Conservation (phyloP, 1,139 yeast genomes). For the Tardiomyces blankii region DNA sequence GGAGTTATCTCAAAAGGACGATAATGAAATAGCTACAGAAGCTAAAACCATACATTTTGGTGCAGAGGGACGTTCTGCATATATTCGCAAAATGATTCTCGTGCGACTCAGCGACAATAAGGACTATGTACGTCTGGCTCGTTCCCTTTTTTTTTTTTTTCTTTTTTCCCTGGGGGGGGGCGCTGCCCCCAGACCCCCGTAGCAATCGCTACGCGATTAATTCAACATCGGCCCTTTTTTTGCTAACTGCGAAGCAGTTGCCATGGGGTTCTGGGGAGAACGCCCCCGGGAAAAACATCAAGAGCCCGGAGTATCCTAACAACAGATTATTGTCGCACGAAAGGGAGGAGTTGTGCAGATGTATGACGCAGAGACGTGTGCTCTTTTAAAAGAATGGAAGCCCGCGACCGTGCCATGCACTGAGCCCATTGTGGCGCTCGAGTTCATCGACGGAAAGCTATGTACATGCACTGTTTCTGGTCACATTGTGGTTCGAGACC, state of each 20-base stretch:
- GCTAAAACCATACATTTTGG: conserved; percentile 10
- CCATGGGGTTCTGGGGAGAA: too few relatives aligned
- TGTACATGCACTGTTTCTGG: conserved; percentile 39
- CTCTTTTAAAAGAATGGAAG: conserved; percentile 27
- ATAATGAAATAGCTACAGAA: background rate
- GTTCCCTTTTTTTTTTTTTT: too few relatives aligned
- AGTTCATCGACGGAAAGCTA: conserved; percentile 24
- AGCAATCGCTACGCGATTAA: too few relatives aligned
- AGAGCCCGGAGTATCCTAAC: too few relatives aligned
- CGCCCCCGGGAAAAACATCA: too few relatives aligned
- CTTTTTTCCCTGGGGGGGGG: too few relatives aligned
- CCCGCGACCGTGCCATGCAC: conserved; percentile 16
- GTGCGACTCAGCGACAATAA: conserved; percentile 10
- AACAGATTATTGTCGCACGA: conserved; percentile 22
- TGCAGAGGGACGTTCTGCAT: conserved; percentile 17
- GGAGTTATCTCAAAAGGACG: background rate
- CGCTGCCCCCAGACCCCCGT: too few relatives aligned
- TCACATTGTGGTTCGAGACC: conserved; percentile 33
- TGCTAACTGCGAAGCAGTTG: too few relatives aligned
- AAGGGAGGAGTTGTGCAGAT: conserved; percentile 25
- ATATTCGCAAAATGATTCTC: conserved; percentile 20
- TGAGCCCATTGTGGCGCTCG: conserved; percentile 27
- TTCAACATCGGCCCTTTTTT: too few relatives aligned
- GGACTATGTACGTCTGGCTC: conserved; percentile 16
- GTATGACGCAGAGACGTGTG: conserved; percentile 18